Evolutionary conservation across 331 rosid species (phyloP).

Genomic region (Ulmus americana): DNA sequence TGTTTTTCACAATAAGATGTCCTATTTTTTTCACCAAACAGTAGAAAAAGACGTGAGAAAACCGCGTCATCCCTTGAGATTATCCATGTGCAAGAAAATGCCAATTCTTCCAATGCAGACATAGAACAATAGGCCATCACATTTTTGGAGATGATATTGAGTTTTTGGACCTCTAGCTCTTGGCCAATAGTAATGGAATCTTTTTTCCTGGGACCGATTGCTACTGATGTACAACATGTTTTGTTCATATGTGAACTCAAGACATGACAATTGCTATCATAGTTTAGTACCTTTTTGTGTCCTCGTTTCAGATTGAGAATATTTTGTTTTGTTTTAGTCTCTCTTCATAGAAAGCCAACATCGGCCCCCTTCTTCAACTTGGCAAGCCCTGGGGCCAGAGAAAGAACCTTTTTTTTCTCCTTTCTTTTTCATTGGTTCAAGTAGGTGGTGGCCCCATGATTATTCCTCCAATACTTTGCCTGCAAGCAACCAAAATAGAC

Average conservation of each 20-base stretch:
- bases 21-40: neutral
- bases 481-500: neutral
- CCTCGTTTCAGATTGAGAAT: slow-evolving; percentile 3
- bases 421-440: neutral
- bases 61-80: slow-evolving; percentile 14
- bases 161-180: neutral
- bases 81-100: slow-evolving; percentile 36
- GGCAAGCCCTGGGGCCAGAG: slow-evolving; percentile 1
- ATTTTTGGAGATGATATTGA: slow-evolving; percentile 11
- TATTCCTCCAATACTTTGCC: neutral
- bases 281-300: slow-evolving; percentile 10
- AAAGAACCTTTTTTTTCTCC: neutral
- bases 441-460: neutral
- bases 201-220: slow-evolving; percentile 27
- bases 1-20: neutral
- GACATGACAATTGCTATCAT: slow-evolving; percentile 21
- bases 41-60: slow-evolving; percentile 17
- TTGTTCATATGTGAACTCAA: slow-evolving; percentile 6
- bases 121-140: slow-evolving; percentile 18
- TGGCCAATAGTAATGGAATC: slow-evolving; percentile 21
- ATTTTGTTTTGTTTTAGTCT: neutral
- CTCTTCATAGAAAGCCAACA: neutral
- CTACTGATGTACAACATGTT: slow-evolving; percentile 15
- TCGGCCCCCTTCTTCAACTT: neutral
- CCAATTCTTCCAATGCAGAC: slow-evolving; percentile 18